A percentile compares a stretch with the other conserved stretches of the same genome.
These are phyloP conservation scores for Speleostelium caveatum DNA, from an alignment of 78 protist species.

Conservation along the genomic window DNA sequence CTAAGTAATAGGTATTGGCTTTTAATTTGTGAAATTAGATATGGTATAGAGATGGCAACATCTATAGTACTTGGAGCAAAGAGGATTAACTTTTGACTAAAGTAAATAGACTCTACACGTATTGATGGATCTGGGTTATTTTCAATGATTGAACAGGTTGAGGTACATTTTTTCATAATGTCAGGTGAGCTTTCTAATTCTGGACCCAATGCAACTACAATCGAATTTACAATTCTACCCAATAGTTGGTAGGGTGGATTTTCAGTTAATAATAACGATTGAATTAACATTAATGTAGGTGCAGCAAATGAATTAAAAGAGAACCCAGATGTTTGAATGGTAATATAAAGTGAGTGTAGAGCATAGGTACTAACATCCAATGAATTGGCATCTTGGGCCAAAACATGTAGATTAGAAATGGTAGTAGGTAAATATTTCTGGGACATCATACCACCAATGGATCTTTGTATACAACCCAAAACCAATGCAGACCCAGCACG, in stretches of 20 bases:
- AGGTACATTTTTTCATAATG: constrained; percentile 15
- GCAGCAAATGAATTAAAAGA: constrained; percentile 60
- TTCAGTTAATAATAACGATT: constrained; percentile 28
- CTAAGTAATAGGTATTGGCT: constrained; percentile 55
- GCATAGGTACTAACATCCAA: constrained; percentile 44
- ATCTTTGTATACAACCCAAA: constrained; percentile 63
- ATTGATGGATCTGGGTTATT: neutral
- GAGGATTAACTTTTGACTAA: constrained; percentile 54
- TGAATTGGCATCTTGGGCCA: constrained; percentile 53
- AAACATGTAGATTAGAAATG: constrained; percentile 47
- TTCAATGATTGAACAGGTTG: constrained; percentile 47
- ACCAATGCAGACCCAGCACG: constrained; percentile 58
- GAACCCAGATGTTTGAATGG: constrained; percentile 56
- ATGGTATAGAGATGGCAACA: neutral
- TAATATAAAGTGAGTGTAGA: constrained; percentile 42
- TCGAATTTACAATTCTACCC: constrained; percentile 70
- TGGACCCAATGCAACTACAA: constrained; percentile 72
- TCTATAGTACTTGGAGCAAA: constrained; percentile 68
- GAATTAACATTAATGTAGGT: constrained; percentile 47
- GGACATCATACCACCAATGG: constrained; percentile 79
- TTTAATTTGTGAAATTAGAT: constrained; percentile 27
- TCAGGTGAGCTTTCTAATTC: constrained; percentile 30
- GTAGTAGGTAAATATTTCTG: constrained; percentile 59
- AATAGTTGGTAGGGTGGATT: constrained; percentile 63
- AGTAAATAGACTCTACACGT: constrained; percentile 56